Conservation (phyloP, 2,329 filamentous ascomycete genomes). For the Phialemoniopsis sp. region DNA sequence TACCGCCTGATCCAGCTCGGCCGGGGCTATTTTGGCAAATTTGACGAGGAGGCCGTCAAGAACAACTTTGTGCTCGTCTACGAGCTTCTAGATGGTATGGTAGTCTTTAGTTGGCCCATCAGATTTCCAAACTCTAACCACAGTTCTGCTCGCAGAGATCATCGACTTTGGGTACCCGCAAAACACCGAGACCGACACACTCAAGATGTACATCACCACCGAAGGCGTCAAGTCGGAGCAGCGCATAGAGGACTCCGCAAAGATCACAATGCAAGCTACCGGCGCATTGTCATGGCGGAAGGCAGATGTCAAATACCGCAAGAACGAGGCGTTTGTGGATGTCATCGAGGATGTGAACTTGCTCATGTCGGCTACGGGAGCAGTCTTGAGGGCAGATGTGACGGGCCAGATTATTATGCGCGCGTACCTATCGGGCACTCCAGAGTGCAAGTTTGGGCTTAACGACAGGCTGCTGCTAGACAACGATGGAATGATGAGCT, state of each 20-base stretch:
- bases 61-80: constrained; percentile 99
- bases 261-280: constrained; percentile 99
- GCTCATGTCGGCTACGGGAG: constrained; percentile 96
- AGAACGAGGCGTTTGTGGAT: constrained; percentile 99
- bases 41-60: constrained; percentile 99
- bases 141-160: constrained; percentile 72
- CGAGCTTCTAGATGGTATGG: constrained; percentile 83
- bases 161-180: constrained; percentile 98
- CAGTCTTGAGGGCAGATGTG: constrained; percentile 91
- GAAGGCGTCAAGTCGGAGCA: constrained; percentile 94
- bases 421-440: constrained; percentile 91
- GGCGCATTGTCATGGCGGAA: constrained; percentile 95
- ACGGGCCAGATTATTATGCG: constrained; percentile 98
- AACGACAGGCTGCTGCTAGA: constrained; percentile 95
- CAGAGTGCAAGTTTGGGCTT: constrained; percentile 97
- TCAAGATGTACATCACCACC: constrained; percentile 99
- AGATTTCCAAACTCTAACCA: no score
- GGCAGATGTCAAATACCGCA: constrained; percentile 96
- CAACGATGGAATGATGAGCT: constrained; percentile 59
- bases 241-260: constrained; percentile 85
- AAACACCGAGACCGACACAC: constrained; percentile 96
- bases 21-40: constrained; percentile 96
- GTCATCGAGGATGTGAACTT: constrained; percentile 99
- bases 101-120: neutral
- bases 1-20: constrained; percentile 88